These are phyloP conservation scores for Pouteria campechiana DNA, from an alignment of 179 eudicot species.

Conservation along the genomic window DNA sequence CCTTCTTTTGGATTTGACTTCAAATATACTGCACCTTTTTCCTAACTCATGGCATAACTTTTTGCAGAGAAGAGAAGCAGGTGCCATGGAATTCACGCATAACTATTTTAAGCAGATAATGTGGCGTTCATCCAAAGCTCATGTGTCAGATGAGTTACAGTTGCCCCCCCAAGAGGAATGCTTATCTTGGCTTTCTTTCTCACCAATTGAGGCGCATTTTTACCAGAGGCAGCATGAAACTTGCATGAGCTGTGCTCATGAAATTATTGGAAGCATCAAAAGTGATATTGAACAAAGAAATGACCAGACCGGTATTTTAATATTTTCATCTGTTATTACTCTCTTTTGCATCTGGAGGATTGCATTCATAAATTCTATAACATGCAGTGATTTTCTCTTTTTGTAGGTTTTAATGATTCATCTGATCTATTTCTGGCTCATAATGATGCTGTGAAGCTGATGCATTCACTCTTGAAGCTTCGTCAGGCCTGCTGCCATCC, in stretches of 20 bases:
- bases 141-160: conserved; percentile 72
- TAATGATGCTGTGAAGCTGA: conserved; percentile 76
- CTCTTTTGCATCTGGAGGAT: not conserved
- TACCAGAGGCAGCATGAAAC: conserved; percentile 96
- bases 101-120: conserved; percentile 61
- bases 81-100: conserved; percentile 71
- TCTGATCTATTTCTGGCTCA: conserved; percentile 55
- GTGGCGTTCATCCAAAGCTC: conserved; percentile 94
- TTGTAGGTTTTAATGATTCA: conserved; percentile 39
- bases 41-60: conserved; percentile 7
- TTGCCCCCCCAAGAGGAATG: conserved; percentile 94
- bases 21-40: too few relatives aligned
- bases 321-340: not conserved
- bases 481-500: conserved; percentile 99
- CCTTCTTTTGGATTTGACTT: too few relatives aligned
- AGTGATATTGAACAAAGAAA: conserved; percentile 24
- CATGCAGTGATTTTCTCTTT: conserved; percentile 1
- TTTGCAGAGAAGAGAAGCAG: conserved; percentile 62
- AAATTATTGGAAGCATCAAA: conserved; percentile 64
- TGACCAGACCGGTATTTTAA: conserved; percentile 41
- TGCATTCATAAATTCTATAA: not conserved
- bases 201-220: conserved; percentile 83
- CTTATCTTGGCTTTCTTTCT: conserved; percentile 79
- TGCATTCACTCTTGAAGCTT: conserved; percentile 91
- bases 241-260: conserved; percentile 65